A percentile compares a stretch with the other conserved stretches of the same genome.
Evolutionary conservation across 257 asterid genomes (phyloP).

Genomic region (Coffea eugenioides): DNA sequence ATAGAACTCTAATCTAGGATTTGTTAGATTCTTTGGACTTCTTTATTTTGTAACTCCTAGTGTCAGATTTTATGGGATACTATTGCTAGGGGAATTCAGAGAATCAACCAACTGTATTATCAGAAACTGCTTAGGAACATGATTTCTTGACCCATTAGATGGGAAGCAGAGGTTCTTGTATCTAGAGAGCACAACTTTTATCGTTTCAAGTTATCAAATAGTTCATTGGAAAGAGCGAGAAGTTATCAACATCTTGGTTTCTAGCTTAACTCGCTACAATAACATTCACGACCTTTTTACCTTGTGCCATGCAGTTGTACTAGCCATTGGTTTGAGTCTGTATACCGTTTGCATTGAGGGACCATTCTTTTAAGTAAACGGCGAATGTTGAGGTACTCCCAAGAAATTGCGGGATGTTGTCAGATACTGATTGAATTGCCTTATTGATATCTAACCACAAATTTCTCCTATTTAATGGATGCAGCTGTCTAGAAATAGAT

Average conservation of each 20-base stretch:
- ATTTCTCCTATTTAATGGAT: background rate
- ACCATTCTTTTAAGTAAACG: background rate
- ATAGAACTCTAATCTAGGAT: slow-evolving; percentile 42
- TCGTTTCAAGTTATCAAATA: background rate
- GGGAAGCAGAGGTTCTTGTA: slow-evolving; percentile 30
- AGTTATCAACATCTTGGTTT: background rate
- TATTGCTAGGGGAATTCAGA: slow-evolving; percentile 30
- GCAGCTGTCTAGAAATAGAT: background rate
- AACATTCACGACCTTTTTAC: background rate
- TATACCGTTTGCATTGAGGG: slow-evolving; percentile 5
- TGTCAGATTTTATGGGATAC: slow-evolving; percentile 30
- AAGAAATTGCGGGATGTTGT: background rate
- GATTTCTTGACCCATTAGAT: slow-evolving; percentile 29
- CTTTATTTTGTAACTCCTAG: slow-evolving; percentile 31
- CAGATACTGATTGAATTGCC: background rate
- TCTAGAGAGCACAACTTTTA: slow-evolving; percentile 28
- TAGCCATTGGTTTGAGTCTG: background rate
- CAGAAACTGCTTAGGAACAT: slow-evolving; percentile 24
- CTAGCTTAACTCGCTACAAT: background rate
- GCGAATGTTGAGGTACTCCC: background rate
- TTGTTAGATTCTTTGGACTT: slow-evolving; percentile 32
- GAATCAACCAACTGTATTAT: slow-evolving; percentile 22
- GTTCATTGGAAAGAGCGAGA: background rate
- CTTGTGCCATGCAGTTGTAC: background rate
- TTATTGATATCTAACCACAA: background rate